phyloP scores from a whole-genome alignment of 2,329 filamentous ascomycete species.

The Simplicillium aogashimaense region DNA sequence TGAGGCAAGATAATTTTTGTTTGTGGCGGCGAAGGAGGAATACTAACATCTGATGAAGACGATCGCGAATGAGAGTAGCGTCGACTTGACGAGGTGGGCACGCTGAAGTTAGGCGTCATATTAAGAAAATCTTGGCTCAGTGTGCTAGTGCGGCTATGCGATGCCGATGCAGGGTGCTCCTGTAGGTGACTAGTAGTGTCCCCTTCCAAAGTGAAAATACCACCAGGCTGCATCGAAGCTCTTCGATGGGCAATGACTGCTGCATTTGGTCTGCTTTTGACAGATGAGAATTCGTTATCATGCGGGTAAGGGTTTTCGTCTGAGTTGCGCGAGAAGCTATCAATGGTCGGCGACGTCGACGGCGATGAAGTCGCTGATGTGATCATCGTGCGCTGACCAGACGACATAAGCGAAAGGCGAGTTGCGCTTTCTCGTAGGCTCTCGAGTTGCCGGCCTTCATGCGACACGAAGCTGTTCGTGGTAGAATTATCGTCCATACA shows the following conservation, averaged over 20 bases:
- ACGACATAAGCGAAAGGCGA: slow-evolving; percentile 50
- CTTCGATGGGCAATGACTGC: slow-evolving; percentile 39
- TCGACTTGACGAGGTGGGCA: slow-evolving; percentile 34
- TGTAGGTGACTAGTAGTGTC: slow-evolving; percentile 12
- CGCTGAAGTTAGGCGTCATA: slow-evolving; percentile 42
- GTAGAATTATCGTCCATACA: slow-evolving; percentile 45
- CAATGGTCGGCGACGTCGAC: slow-evolving; percentile 43
- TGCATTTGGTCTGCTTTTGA: slow-evolving; percentile 40
- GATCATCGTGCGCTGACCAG: slow-evolving; percentile 48
- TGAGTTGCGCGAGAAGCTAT: slow-evolving; percentile 29
- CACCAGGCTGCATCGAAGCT: slow-evolving; percentile 39
- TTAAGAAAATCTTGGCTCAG: slow-evolving; percentile 8
- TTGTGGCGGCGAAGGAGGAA: slow-evolving; percentile 6
- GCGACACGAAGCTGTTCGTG: slow-evolving; percentile 46
- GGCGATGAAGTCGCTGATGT: slow-evolving; percentile 51
- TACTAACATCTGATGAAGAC: slow-evolving; percentile 9
- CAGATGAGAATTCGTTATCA: slow-evolving; percentile 19
- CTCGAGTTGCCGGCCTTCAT: slow-evolving; percentile 49
- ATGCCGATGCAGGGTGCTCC: slow-evolving; percentile 3
- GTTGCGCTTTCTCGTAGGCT: slow-evolving; percentile 45
- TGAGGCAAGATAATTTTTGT: slow-evolving; percentile 11
- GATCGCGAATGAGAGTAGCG: slow-evolving; percentile 32
- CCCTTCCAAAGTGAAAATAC: slow-evolving; percentile 27
- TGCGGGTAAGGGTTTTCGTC: slow-evolving; percentile 11
- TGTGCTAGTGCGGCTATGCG: background rate